phyloP scores from a whole-genome alignment of 1,139 yeast species.

The Lipomyces yarrowii region DNA sequence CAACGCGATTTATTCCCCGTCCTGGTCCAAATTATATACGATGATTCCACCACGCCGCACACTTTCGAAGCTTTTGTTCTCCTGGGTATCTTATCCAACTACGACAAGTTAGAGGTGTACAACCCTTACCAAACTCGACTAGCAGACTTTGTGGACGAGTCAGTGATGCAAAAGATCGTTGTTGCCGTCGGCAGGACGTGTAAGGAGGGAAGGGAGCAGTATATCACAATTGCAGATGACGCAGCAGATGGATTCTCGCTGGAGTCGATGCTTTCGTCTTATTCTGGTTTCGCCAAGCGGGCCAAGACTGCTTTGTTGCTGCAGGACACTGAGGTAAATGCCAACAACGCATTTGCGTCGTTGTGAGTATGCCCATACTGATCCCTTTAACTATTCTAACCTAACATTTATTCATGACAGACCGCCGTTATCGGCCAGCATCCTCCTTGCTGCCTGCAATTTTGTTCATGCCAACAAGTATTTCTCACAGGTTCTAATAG shows the following conservation, averaged over 20 bases:
- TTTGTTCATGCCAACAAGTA: constrained; percentile 44
- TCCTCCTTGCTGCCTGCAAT: constrained; percentile 43
- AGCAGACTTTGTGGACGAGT: constrained; percentile 46
- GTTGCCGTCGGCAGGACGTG: constrained; percentile 21
- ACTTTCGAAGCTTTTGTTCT: constrained; percentile 43
- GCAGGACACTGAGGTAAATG: constrained; percentile 11
- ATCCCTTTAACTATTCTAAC: no score
- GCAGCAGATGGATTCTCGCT: constrained; percentile 21
- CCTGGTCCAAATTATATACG: constrained; percentile 41
- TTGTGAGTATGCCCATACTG: constrained; percentile 1
- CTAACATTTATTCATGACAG: not conserved
- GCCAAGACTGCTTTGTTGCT: constrained; percentile 21
- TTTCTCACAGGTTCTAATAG: constrained; percentile 41
- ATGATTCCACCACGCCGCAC: constrained; percentile 26
- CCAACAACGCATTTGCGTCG: constrained; percentile 16
- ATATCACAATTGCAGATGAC: constrained; percentile 23
- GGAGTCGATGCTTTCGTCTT: constrained; percentile 21
- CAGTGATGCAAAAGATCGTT: constrained; percentile 41
- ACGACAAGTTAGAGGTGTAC: constrained; percentile 43
- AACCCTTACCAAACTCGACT: constrained; percentile 45
- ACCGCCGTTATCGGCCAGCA: constrained; percentile 24
- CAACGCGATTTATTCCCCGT: constrained; percentile 46
- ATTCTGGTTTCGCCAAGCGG: constrained; percentile 14
- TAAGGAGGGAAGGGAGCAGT: constrained; percentile 19
- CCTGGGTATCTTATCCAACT: constrained; percentile 45